Evolutionary conservation across 1,284 basidiomycete genomes (phyloP), one percentile per base, ranked within the genome.

Genomic region (Malassezia cuniculi): DNA sequence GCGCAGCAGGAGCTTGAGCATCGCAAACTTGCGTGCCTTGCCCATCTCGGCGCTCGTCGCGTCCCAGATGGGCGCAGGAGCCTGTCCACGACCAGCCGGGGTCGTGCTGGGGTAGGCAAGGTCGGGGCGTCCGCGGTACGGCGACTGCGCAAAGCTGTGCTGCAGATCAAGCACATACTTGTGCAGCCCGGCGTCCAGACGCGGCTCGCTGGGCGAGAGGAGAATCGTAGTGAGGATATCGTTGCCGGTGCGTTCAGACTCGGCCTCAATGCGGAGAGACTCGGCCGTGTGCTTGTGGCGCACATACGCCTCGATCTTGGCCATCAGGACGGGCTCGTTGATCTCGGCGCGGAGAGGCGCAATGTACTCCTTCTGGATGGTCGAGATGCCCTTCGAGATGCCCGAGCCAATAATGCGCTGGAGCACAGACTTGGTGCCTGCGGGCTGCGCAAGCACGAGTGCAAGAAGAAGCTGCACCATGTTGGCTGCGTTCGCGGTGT

Each of bases 351-450:
- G 49, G 10, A 66, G 30, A 7, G 61, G 63, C 3, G 40, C 40
- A 18, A 66, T 48, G 24, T 55, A 60, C 22, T 64, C 54, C 48
- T 60, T 60, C 29, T 60, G 50, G 20, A 66, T 50, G 27, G 48
- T 36, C 26, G 52, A 37, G 2, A 48, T 50, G 21, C 61, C 52
- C 21, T 53, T 50, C 21, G 54, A 52, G 17, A 66, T 47, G 25
- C 61, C 56, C 32, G 50, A 59, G 16, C 54, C 48, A 21, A 63
- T 48, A 27, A 64, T 46, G 26, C 57, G 50, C 45, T 66, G 63
- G 28, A 66, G 47, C 18, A 66, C 55, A 37, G 61, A 65, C 36
- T 65, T 63, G 38, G 54, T 47, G 12, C 63, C 63, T n/a, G 52
- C 55, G 1, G 61, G 63, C 25, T 58, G 44, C 11, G 61, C 61